Evolutionary conservation across 2,329 filamentous ascomycete genomes (phyloP).

Genomic region (Fusarium duplospermum): DNA sequence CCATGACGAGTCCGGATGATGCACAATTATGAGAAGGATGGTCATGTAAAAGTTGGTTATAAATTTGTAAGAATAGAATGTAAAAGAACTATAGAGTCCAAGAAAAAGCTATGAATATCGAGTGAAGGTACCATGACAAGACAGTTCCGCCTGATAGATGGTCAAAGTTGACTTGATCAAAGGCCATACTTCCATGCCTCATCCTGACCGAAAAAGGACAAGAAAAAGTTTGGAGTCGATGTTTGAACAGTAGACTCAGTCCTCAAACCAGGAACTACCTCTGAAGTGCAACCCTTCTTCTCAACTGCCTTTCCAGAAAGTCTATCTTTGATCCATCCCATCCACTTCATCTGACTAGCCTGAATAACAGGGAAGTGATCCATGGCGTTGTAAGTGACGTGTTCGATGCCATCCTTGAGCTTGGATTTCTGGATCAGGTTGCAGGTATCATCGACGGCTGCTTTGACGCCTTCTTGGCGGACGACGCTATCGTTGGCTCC

Average conservation of each 20-base stretch:
- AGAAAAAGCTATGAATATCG: background rate
- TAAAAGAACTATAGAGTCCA: background rate
- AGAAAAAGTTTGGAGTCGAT: slow-evolving; percentile 16
- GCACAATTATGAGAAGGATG: background rate
- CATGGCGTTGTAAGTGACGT: slow-evolving; percentile 5
- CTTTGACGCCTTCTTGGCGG: slow-evolving; percentile 10
- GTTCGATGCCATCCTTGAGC: background rate
- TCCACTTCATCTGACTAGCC: slow-evolving; percentile 25
- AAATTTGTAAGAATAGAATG: background rate
- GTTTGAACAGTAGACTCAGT: slow-evolving; percentile 4
- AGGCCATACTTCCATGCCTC: slow-evolving; percentile 16
- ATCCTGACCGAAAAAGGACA: slow-evolving; percentile 9
- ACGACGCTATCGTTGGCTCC: slow-evolving; percentile 9
- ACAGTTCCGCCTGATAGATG: background rate
- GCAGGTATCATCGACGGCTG: slow-evolving; percentile 4
- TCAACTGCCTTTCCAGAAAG: background rate
- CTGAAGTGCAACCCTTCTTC: slow-evolving; percentile 2
- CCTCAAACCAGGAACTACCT: background rate
- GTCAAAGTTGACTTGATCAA: no score
- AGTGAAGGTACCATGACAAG: background rate
- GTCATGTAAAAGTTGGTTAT: background rate
- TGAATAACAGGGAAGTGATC: slow-evolving; percentile 31
- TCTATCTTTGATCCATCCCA: slow-evolving; percentile 31
- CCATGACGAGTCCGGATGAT: background rate
- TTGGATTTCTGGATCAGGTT: background rate